phyloP scores from a whole-genome alignment of 176 grass and related monocot species.

The Carex cristatella region DNA sequence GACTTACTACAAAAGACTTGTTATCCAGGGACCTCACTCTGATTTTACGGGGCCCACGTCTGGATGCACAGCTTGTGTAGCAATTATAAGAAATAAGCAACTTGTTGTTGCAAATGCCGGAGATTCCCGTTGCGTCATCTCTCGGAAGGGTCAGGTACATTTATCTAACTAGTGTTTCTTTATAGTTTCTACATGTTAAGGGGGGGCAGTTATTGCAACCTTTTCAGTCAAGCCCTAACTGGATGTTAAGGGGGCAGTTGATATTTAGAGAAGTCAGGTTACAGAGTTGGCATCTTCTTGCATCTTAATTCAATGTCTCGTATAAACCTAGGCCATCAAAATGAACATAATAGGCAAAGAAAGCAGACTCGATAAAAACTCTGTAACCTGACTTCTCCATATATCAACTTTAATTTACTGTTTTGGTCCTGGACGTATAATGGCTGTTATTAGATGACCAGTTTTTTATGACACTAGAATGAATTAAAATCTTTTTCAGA shows the following conservation, averaged over 20 bases:
- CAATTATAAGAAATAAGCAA: slow-evolving; percentile 74
- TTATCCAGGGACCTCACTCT: slow-evolving; percentile 78
- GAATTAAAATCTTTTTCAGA: background rate
- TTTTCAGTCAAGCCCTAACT: background rate
- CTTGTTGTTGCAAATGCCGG: slow-evolving; percentile 91
- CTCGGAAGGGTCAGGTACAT: slow-evolving; percentile 71
- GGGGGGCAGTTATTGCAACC: background rate
- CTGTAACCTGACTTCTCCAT: background rate
- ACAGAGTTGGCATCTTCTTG: background rate
- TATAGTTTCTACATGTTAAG: background rate
- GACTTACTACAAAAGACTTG: background rate
- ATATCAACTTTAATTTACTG: background rate
- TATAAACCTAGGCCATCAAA: background rate
- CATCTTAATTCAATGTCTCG: background rate
- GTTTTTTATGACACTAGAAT: background rate
- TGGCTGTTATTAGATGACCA: background rate
- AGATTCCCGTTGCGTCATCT: slow-evolving; percentile 98
- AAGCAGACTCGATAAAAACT: background rate
- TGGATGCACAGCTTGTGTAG: slow-evolving; percentile 89
- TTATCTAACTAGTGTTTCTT: background rate
- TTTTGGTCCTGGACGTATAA: background rate
- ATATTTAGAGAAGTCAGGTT: background rate
- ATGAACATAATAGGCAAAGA: background rate
- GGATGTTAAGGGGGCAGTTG: background rate
- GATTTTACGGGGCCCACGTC: slow-evolving; percentile 78